Conservation (phyloP, 2,329 filamentous ascomycete species). For the Penicillium sp. region DNA sequence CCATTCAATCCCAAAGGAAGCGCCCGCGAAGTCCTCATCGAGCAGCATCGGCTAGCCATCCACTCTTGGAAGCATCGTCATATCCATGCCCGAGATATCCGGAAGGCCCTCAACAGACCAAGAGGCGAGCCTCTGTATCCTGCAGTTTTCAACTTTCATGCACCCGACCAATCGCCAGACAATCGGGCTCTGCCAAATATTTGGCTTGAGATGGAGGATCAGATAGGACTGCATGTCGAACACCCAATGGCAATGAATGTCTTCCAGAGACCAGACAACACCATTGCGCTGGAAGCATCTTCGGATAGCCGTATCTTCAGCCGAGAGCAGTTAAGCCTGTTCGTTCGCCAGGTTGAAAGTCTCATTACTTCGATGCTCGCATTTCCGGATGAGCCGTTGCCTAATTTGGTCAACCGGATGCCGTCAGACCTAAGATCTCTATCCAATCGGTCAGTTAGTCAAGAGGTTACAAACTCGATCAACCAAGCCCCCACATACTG, state of each 20-base stretch:
- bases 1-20: slow-evolving; percentile 35
- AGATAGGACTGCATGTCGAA: slow-evolving; percentile 45
- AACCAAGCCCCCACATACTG: slow-evolving; percentile 34
- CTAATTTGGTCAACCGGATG: slow-evolving; percentile 30
- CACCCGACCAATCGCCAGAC: slow-evolving; percentile 12
- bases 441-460: slow-evolving; percentile 25
- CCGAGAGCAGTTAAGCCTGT: slow-evolving; percentile 32
- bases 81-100: slow-evolving; percentile 36
- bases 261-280: slow-evolving; percentile 29
- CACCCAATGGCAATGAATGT: slow-evolving; percentile 49
- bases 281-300: slow-evolving; percentile 32
- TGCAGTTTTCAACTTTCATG: slow-evolving; percentile 41
- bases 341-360: slow-evolving; percentile 36
- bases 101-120: slow-evolving; percentile 32
- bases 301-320: slow-evolving; percentile 33
- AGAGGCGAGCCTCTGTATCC: slow-evolving; percentile 37
- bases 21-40: slow-evolving; percentile 29
- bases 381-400: slow-evolving; percentile 32
- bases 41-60: slow-evolving; percentile 32
- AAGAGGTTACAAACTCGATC: slow-evolving; percentile 25
- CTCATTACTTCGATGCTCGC: slow-evolving; percentile 35
- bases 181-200: slow-evolving; percentile 14
- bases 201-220: slow-evolving; percentile 37
- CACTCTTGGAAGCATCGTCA: slow-evolving; percentile 33
- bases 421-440: slow-evolving; percentile 30